Percentiles rank a stretch among this genome's conserved stretches.
Conservation (phyloP, 1,284 basidiomycete genomes). For the Ceratobasidium sp. region DNA sequence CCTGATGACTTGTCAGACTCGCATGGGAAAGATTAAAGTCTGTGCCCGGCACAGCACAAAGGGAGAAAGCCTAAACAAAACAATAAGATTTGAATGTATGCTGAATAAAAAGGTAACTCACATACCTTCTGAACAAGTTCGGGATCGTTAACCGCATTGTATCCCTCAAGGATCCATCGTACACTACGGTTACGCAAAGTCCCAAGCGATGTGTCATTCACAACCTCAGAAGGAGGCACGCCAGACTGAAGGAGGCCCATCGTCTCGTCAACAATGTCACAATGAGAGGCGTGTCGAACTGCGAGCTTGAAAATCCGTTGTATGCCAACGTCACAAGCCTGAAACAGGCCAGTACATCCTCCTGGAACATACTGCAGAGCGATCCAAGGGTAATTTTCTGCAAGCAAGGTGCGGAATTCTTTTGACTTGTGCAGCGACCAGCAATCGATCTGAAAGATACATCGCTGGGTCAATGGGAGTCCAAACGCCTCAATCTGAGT, state of each 20-base stretch:
- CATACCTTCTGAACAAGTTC: no score
- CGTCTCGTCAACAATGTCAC: slow-evolving; percentile 48
- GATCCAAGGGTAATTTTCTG: slow-evolving; percentile 47
- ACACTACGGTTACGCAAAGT: slow-evolving; percentile 28
- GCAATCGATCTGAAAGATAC: slow-evolving; percentile 53
- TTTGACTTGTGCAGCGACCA: slow-evolving; percentile 56
- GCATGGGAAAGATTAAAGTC: slow-evolving; percentile 43
- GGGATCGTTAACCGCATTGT: slow-evolving; percentile 25
- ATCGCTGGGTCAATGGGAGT: slow-evolving; percentile 10
- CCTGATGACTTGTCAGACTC: slow-evolving; percentile 34
- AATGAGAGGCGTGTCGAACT: slow-evolving; percentile 50
- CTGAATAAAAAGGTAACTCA: no score
- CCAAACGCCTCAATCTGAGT: slow-evolving; percentile 42
- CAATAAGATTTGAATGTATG: no score
- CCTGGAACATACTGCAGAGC: slow-evolving; percentile 46
- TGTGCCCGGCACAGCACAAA: slow-evolving; percentile 19
- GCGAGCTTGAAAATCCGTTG: slow-evolving; percentile 51
- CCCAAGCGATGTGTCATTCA: neutral
- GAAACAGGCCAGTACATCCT: slow-evolving; percentile 47
- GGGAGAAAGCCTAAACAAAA: slow-evolving; percentile 42
- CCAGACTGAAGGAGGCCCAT: neutral
- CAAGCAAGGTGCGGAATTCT: slow-evolving; percentile 54
- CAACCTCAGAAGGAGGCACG: neutral
- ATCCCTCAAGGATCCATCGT: slow-evolving; percentile 22
- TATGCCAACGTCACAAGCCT: slow-evolving; percentile 54